Conservation (phyloP, 371 early-diverging fungal genomes). For the Syncephalis plumigaleata region DNA sequence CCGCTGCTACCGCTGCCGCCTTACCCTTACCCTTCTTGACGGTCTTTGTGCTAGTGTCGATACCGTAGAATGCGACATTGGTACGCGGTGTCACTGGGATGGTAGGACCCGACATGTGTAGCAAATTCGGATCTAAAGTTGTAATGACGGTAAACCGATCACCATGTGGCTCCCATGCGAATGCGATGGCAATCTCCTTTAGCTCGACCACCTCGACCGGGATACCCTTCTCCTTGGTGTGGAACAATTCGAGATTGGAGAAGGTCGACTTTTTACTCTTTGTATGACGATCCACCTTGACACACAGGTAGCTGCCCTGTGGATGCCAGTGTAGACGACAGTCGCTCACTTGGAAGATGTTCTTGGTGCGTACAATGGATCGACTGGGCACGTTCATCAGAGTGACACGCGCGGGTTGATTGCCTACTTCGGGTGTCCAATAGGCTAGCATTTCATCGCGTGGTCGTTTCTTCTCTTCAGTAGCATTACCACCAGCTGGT, state of each 20-base stretch:
- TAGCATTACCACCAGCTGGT: slow-evolving; percentile 4
- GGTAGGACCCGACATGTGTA: slow-evolving; percentile 29
- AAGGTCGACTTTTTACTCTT: slow-evolving; percentile 84
- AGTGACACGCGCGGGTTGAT: slow-evolving; percentile 93
- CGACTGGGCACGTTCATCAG: slow-evolving; percentile 64
- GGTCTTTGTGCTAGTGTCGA: slow-evolving; percentile 31
- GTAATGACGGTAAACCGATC: slow-evolving; percentile 75
- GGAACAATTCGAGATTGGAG: slow-evolving; percentile 89
- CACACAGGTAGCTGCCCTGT: slow-evolving; percentile 75
- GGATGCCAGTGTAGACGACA: slow-evolving; percentile 89
- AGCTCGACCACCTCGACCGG: slow-evolving; percentile 91
- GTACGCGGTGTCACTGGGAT: slow-evolving; percentile 42
- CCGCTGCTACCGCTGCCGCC: slow-evolving; percentile 11
- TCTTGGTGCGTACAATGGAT: slow-evolving; percentile 85
- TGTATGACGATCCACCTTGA: slow-evolving; percentile 77
- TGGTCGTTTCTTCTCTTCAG: slow-evolving; percentile 16
- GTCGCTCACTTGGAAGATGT: slow-evolving; percentile 82
- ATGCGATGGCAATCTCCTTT: slow-evolving; percentile 58
- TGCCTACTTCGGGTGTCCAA: slow-evolving; percentile 91
- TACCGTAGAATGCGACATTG: slow-evolving; percentile 64
- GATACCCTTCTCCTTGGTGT: slow-evolving; percentile 74
- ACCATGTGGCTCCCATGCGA: slow-evolving; percentile 92
- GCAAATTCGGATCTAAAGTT: slow-evolving; percentile 39
- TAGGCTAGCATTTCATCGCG: slow-evolving; percentile 70
- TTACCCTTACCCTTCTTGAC: slow-evolving; percentile 22